Percentiles rank a stretch among this genome's conserved stretches.
phyloP scores from a whole-genome alignment of 352 stramenopile species.

The Blastocystis sp. region DNA sequence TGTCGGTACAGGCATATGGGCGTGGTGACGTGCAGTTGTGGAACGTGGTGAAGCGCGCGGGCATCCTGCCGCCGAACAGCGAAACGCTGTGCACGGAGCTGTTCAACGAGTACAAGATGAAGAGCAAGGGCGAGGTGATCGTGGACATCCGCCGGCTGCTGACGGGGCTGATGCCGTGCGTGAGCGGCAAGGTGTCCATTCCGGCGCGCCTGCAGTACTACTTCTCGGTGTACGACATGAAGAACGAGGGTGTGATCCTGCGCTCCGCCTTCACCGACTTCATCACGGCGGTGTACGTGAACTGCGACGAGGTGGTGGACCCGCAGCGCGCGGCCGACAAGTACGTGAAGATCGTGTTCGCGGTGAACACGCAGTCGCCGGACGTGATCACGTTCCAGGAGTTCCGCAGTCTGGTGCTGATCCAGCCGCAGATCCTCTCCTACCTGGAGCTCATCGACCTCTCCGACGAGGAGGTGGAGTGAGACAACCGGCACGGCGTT shows the following conservation, averaged over 20 bases:
- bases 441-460: slow-evolving; percentile 28
- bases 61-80: not conserved
- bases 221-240: slow-evolving; percentile 37
- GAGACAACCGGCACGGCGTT: not conserved
- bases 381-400: slow-evolving; percentile 36
- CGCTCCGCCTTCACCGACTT: slow-evolving; percentile 10
- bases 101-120: slow-evolving; percentile 26
- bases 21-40: slow-evolving; percentile 6
- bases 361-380: slow-evolving; percentile 31
- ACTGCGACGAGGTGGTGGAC: not conserved
- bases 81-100: not conserved
- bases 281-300: slow-evolving; percentile 33
- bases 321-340: slow-evolving; percentile 13
- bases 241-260: slow-evolving; percentile 1
- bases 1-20: not conserved
- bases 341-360: slow-evolving; percentile 43
- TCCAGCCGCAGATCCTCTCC: slow-evolving; percentile 33
- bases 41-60: not conserved
- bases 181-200: not conserved
- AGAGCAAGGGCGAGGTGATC: not conserved
- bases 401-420: slow-evolving; percentile 45
- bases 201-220: slow-evolving; percentile 8
- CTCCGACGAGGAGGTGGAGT: not conserved
- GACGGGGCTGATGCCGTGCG: not conserved
- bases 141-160: slow-evolving; percentile 9